A percentile compares a stretch with the other conserved stretches of the same genome.
These are phyloP conservation scores for Coelastrella sp. DNA, from an alignment of 139 green algal species.

Conservation along the genomic window DNA sequence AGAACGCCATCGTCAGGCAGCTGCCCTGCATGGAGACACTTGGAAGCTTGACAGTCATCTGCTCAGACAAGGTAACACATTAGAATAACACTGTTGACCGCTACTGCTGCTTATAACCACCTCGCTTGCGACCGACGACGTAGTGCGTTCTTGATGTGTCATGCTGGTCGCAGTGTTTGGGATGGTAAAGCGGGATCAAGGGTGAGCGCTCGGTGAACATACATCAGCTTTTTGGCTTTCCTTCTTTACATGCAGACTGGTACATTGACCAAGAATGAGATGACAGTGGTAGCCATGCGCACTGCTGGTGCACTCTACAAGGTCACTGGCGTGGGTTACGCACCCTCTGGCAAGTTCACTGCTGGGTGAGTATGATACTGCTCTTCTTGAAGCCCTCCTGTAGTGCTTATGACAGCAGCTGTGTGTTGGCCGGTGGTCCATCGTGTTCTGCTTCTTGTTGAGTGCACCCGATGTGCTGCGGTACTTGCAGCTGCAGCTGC, in stretches of 20 bases:
- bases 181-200: no score
- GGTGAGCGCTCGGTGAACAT: no score
- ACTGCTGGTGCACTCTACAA: constrained; percentile 40
- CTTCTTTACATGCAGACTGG: constrained; percentile 56
- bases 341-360: constrained; percentile 47
- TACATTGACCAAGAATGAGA: constrained; percentile 87
- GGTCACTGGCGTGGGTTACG: constrained; percentile 60
- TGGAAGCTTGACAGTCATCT: constrained; percentile 62
- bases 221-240: no score
- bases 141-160: no score
- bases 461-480: no score
- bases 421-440: neutral
- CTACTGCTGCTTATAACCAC: neutral
- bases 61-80: constrained; percentile 67
- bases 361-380: neutral
- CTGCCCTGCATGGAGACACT: constrained; percentile 62
- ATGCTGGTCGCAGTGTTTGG: no score
- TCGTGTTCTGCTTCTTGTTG: neutral
- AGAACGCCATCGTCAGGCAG: constrained; percentile 60
- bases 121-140: no score
- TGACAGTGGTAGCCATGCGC: constrained; percentile 62
- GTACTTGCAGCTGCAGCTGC: no score
- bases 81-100: neutral
- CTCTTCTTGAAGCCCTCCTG: neutral
- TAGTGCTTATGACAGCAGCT: neutral